Conservation (phyloP, 441 rosid genomes). For the Viola pubescens region DNA sequence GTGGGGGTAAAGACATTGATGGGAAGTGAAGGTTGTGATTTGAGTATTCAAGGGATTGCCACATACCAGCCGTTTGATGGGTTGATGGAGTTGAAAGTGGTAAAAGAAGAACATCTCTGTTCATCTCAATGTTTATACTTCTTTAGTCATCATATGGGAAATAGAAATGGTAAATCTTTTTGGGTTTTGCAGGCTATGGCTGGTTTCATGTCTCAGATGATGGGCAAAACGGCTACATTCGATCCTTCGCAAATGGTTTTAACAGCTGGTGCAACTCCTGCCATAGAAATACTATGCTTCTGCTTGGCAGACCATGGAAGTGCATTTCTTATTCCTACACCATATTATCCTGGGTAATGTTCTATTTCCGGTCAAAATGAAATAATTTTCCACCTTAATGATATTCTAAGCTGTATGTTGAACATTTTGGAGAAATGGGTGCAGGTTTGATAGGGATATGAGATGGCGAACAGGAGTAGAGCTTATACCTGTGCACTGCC, state of each 20-base stretch:
- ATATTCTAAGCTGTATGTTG: not conserved
- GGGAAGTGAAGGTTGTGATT: slow-evolving; percentile 25
- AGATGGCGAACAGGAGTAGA: slow-evolving; percentile 76
- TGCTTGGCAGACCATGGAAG: slow-evolving; percentile 87
- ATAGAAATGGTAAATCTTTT: not conserved
- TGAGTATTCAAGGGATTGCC: slow-evolving; percentile 49
- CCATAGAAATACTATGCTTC: slow-evolving; percentile 70
- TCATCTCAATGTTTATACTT: not conserved
- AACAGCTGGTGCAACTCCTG: slow-evolving; percentile 74
- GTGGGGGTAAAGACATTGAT: slow-evolving; percentile 22
- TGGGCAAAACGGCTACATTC: slow-evolving; percentile 44
- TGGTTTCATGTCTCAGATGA: slow-evolving; percentile 60
- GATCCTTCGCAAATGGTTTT: slow-evolving; percentile 57
- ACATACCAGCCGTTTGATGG: slow-evolving; percentile 67
- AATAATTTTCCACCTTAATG: not conserved
- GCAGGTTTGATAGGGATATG: slow-evolving; percentile 82
- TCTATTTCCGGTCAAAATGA: not conserved
- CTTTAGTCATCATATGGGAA: not conserved
- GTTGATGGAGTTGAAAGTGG: slow-evolving; percentile 67
- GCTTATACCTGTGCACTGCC: slow-evolving; percentile 77
- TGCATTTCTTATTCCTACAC: slow-evolving; percentile 83
- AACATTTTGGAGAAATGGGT: slow-evolving; percentile 18
- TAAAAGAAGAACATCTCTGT: slow-evolving; percentile 12
- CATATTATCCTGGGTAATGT: slow-evolving; percentile 61
- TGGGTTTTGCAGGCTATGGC: slow-evolving; percentile 51